Percentiles rank a stretch among this genome's conserved stretches.
phyloP scores from a whole-genome alignment of 495 filamentous ascomycete species.

The Daldinia loculata region DNA sequence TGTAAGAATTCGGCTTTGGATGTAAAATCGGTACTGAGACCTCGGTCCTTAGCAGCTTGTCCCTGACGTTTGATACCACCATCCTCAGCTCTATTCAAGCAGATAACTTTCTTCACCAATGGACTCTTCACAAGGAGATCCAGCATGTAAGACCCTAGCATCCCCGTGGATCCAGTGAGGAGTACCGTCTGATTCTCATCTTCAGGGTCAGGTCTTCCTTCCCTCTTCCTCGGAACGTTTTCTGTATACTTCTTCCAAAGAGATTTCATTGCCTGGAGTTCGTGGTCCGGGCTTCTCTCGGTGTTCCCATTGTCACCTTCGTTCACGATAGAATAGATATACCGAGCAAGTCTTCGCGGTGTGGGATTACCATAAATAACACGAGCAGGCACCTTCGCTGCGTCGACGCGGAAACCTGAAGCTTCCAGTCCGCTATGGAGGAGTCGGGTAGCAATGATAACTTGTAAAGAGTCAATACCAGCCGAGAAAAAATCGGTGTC shows the following conservation, averaged over 20 bases:
- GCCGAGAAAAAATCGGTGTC: conserved; percentile 56
- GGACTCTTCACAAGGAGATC: conserved; percentile 51
- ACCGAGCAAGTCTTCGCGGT: conserved; percentile 44
- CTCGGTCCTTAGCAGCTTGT: conserved; percentile 44
- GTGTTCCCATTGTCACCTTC: conserved; percentile 3
- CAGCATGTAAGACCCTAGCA: conserved; percentile 66
- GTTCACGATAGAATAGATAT: conserved; percentile 40
- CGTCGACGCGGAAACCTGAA: conserved; percentile 42
- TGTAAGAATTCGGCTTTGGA: conserved; percentile 60
- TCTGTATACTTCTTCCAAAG: conserved; percentile 53
- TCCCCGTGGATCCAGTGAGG: conserved; percentile 67
- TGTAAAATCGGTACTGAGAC: conserved; percentile 47
- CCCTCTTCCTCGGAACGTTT: conserved; percentile 40
- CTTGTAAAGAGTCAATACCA: conserved; percentile 64
- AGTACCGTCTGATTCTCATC: conserved; percentile 57
- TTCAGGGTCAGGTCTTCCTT: conserved; percentile 45
- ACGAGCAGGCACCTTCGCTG: conserved; percentile 46
- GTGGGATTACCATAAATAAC: conserved; percentile 55
- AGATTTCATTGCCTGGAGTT: conserved; percentile 46
- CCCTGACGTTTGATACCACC: conserved; percentile 48
- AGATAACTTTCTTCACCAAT: conserved; percentile 59
- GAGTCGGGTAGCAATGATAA: conserved; percentile 51
- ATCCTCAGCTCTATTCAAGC: conserved; percentile 62
- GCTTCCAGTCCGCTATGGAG: conserved; percentile 47
- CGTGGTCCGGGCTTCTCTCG: conserved; percentile 24